phyloP scores from a whole-genome alignment of 441 rosid species.

The Monsonia emarginata region DNA sequence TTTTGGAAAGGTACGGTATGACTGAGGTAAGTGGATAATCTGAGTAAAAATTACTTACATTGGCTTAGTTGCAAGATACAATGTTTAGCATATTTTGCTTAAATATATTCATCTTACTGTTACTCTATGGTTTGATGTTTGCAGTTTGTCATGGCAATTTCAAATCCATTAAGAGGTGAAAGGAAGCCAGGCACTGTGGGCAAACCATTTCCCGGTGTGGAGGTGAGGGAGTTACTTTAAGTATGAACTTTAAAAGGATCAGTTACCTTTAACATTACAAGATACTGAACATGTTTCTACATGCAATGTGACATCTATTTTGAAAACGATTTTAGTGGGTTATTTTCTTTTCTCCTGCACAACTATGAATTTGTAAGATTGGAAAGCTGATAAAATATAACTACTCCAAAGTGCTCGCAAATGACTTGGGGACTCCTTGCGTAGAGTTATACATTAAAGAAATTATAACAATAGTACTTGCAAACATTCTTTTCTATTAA shows the following conservation, averaged over 20 bases:
- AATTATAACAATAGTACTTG: not conserved
- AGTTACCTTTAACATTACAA: not conserved
- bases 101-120: constrained; percentile 5
- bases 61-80: constrained; percentile 7
- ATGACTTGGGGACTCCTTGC: not conserved
- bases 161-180: constrained; percentile 68
- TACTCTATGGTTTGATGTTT: constrained; percentile 13
- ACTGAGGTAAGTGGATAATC: constrained; percentile 51
- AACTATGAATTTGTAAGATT: not conserved
- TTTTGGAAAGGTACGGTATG: constrained; percentile 96
- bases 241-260: constrained; percentile 8
- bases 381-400: not conserved
- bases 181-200: constrained; percentile 93
- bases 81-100: constrained; percentile 1
- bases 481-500: not conserved
- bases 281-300: not conserved
- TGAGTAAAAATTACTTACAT: constrained; percentile 6
- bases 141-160: constrained; percentile 88
- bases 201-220: constrained; percentile 85
- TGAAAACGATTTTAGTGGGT: not conserved
- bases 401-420: not conserved
- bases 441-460: not conserved
- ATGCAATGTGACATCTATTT: not conserved
- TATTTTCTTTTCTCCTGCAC: not conserved
- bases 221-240: constrained; percentile 39